Base-by-base conservation (phyloP, 2,329 filamentous ascomycete species). In the Hymenoscyphus occultus region DNA sequence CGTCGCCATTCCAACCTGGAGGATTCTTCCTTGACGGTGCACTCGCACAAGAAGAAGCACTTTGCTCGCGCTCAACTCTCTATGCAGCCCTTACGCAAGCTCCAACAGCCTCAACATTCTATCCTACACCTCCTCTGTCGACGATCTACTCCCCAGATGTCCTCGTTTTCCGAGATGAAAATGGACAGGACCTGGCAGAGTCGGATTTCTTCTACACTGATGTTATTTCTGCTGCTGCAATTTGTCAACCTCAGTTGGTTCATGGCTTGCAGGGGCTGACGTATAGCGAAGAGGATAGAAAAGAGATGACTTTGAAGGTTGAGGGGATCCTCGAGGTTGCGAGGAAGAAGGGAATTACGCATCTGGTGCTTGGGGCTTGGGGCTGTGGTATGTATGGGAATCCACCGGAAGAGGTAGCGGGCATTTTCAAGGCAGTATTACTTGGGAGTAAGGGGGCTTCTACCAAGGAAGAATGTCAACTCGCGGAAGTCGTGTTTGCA, bases 321-420 rank as follows among this genome's bases (percentile, higher is more conserved):
- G 57, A 66, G 22, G 56, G 68, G 62, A 66, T 73, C 0, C 87
- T 83, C 66, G 75, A 76, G 5, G 67, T 79, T 56, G 67, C 72
- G 0, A 71, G 69, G 1, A 83, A 86, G 65, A 78, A 83, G n/a
- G 76, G 81, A 0, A 68, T 84, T 48, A 86, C 85, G 74, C 77
- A 81, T 56, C 76, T 92, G 9, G 84, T 92, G 5, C 79, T 92
- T 1, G 89, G 89, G 0, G 88, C 89, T 0, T 73, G 92, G 60
- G 89, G 89, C 0, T 92, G 89, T 70, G 89, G 89, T 3, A 87
- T 83, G 0, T 90, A 90, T 73, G 71, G 70, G 0, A 90, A 91
- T 73, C 89, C 89, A 9, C 80, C 80, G 0, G 76, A 78, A 39
- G 85, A 86, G 67, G 84, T 91, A n/a, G 87, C 85, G 1, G 65